Evolutionary conservation across 805 yeast genomes (phyloP).

Genomic region (Barnettozyma wickerhamii): DNA sequence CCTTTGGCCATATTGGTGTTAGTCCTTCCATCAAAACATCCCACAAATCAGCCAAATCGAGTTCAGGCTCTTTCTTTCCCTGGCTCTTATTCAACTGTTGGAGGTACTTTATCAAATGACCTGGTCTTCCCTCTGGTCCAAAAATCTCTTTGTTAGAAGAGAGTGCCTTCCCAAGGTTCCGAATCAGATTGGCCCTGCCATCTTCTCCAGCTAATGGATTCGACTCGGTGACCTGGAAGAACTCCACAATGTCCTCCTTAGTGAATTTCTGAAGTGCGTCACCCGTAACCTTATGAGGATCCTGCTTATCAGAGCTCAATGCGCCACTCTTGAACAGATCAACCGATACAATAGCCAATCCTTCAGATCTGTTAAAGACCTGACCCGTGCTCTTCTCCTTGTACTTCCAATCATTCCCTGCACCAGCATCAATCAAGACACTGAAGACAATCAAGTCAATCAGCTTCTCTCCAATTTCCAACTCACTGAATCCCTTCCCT

Average conservation of each 20-base stretch:
- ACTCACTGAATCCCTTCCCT: conserved; percentile 26
- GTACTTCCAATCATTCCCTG: conserved; percentile 56
- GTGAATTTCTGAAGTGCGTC: conserved; percentile 33
- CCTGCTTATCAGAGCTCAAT: conserved; percentile 33
- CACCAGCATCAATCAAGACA: conserved; percentile 65
- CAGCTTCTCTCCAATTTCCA: conserved; percentile 48
- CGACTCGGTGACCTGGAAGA: conserved; percentile 43
- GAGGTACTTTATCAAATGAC: conserved; percentile 49
- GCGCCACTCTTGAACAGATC: conserved; percentile 49
- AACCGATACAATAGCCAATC: conserved; percentile 57
- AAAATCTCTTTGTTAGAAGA: conserved; percentile 36
- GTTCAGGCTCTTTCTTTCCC: conserved; percentile 8
- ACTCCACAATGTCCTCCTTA: conserved; percentile 31
- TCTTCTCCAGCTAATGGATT: conserved; percentile 53
- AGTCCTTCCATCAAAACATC: conserved; percentile 50
- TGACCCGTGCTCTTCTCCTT: conserved; percentile 32
- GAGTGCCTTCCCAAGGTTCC: conserved; percentile 45
- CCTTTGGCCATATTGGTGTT: conserved; percentile 58
- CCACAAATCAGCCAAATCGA: conserved; percentile 51
- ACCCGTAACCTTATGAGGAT: conserved; percentile 43
- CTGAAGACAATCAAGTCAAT: conserved; percentile 57
- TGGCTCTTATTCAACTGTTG: conserved; percentile 22
- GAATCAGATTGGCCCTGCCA: conserved; percentile 47
- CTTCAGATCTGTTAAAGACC: conserved; percentile 48
- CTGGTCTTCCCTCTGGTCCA: conserved; percentile 46